Conservation (phyloP, 2,329 filamentous ascomycete genomes). For the Sporothrix brunneoviolacea region DNA sequence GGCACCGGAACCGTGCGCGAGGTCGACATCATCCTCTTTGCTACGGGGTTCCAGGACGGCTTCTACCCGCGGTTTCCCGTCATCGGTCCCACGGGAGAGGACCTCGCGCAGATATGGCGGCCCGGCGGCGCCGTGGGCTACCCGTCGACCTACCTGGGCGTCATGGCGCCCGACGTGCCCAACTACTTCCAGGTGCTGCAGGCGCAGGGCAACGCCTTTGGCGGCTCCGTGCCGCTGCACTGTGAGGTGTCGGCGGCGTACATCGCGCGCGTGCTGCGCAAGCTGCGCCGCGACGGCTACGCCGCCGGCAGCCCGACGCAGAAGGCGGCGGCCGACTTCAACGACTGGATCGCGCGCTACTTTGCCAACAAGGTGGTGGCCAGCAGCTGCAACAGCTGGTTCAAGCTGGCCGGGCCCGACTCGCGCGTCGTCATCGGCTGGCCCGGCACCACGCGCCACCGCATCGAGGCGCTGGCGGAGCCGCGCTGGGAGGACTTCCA, state of each 20-base stretch:
- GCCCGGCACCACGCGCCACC: not conserved
- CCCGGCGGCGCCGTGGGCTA: constrained; percentile 49
- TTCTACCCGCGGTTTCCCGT: no score
- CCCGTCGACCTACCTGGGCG: constrained; percentile 42
- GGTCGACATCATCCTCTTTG: no score
- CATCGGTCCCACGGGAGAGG: no score
- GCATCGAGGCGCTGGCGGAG: no score
- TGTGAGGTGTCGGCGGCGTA: constrained; percentile 25
- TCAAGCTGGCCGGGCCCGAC: not conserved
- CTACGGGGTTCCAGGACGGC: no score
- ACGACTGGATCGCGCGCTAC: constrained; percentile 25
- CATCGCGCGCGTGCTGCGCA: constrained; percentile 42
- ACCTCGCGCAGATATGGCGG: constrained; percentile 52
- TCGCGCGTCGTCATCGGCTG: not conserved
- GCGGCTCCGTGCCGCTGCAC: constrained; percentile 11
- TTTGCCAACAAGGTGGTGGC: constrained; percentile 25
- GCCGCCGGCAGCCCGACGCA: constrained; percentile 21
- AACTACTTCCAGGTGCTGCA: constrained; percentile 22
- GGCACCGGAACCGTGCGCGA: no score
- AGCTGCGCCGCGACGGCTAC: constrained; percentile 42
- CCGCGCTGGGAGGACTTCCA: no score
- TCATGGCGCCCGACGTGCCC: constrained; percentile 27
- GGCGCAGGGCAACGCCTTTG: constrained; percentile 7
- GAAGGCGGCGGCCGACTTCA: constrained; percentile 20
- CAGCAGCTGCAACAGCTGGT: constrained; percentile 12